phyloP scores from a whole-genome alignment of 2,329 filamentous ascomycete genomes.

The Pyrenochaeta sp. region DNA sequence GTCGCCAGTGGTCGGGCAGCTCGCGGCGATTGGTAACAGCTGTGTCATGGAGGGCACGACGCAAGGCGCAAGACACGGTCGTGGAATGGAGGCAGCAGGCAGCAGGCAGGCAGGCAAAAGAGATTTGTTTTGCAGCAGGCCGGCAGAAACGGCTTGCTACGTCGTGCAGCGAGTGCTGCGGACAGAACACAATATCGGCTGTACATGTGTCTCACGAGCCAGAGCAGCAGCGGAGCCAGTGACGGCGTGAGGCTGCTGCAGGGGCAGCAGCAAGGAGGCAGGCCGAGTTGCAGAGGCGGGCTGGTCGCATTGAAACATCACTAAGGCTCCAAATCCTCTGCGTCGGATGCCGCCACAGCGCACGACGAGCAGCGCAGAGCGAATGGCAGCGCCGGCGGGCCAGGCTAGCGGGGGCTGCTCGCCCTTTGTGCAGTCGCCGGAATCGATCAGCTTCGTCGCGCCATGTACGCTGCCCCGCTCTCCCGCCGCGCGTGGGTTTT shows the following conservation, averaged over 20 bases:
- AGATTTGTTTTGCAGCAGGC: slow-evolving; percentile 1
- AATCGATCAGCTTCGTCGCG: neutral
- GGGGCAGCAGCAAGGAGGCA: slow-evolving; percentile 2
- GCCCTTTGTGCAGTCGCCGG: slow-evolving; percentile 2
- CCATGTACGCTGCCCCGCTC: too few relatives aligned
- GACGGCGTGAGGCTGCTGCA: slow-evolving; percentile 11
- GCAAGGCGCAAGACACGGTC: neutral
- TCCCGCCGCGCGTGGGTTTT: slow-evolving; percentile 10
- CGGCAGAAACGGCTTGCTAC: slow-evolving; percentile 8
- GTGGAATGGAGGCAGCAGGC: neutral
- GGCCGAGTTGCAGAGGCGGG: neutral
- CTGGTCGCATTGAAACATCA: slow-evolving; percentile 4
- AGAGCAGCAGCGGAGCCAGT: slow-evolving; percentile 3
- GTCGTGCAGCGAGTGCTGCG: slow-evolving; percentile 7
- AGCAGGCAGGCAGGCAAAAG: neutral
- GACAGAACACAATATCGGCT: slow-evolving; percentile 7
- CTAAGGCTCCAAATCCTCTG: slow-evolving; percentile 3
- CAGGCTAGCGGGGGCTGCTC: neutral
- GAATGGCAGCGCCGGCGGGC: neutral
- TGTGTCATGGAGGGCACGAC: neutral
- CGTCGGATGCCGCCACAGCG: slow-evolving; percentile 2
- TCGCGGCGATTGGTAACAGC: too few relatives aligned
- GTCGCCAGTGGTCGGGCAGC: too few relatives aligned
- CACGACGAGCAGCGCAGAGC: neutral
- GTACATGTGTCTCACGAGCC: neutral